A percentile compares a stretch with the other conserved stretches of the same genome.
Conservation (phyloP, 2,329 filamentous ascomycete species). For the Diaporthe velutina region DNA sequence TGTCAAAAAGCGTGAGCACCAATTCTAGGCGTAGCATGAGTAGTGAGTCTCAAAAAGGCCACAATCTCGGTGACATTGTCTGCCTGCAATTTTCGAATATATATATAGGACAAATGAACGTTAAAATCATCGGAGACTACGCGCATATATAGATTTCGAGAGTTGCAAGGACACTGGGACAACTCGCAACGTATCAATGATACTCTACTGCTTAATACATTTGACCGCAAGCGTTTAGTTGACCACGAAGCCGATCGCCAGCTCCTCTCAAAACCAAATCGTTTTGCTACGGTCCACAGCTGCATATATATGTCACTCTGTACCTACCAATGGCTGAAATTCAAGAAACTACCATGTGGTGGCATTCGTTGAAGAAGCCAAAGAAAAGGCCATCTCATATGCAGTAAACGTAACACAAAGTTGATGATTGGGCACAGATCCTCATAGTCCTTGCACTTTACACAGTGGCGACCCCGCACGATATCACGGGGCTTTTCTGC, state of each 20-base stretch:
- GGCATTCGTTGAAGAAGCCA: neutral
- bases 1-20: too few species aligned
- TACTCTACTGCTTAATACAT: too few species aligned
- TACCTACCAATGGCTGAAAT: neutral
- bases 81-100: too few species aligned
- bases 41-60: too few species aligned
- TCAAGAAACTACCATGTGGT: neutral
- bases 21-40: too few species aligned
- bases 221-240: neutral
- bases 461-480: constrained; percentile 1
- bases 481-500: neutral
- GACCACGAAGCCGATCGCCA: neutral
- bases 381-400: neutral
- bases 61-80: too few species aligned
- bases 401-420: neutral
- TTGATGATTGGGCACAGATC: neutral
- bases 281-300: neutral
- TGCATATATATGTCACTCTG: too few species aligned
- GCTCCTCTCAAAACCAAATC: neutral
- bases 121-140: neutral
- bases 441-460: neutral
- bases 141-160: neutral
- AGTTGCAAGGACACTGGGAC: neutral
- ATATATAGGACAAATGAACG: neutral
- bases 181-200: neutral